Evolutionary conservation across 1,139 yeast species (phyloP), one percentile per base, ranked within the genome.

Genomic region (Hyphopichia pseudoburtonii): DNA sequence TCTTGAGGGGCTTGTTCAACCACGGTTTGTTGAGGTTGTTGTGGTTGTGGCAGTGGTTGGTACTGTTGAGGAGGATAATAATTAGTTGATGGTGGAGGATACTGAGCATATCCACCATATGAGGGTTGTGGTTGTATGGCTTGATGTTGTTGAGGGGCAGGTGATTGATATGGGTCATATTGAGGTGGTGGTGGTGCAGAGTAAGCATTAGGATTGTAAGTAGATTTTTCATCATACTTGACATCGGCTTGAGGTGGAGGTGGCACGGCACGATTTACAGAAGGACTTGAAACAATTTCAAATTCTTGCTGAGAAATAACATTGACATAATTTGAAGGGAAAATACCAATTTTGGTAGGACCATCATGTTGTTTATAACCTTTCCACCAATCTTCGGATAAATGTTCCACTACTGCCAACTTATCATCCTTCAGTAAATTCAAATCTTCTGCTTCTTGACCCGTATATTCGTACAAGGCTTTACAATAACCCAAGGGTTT

Each of bases 341-440:
- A 90, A 51, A 90, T 82, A 18, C 98, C 98, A 7, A 76, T 75
- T 18, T 62, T 59, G 31, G 78, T 77, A 11, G 68, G 57, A 28
- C 60, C 46, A 40, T 69, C 64, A 17, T 69, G 68, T 36, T 52
- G 49, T 42, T 55, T 61, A 51, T 64, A 68, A 30, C 98, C 97
- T 57, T 79, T 83, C 88, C 94, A 89, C 97, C 98, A 90, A 57
- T 89, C 94, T 28, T 76, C 74, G 16, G 94, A 86, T 41, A 85
- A 72, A 56, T 80, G 87, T 55, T 89, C 96, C 5, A 78, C 44
- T 6, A 92, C 76, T 28, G 76, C 76, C 37, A 92, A 60, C 52
- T 75, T 78, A 45, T 84, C 92, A 34, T 94, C 97, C 34, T 68
- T 73, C 33, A 50, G 56, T 33, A 92, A 69, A 5, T 60, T 62